Evolutionary conservation across 1,284 basidiomycete genomes (phyloP), one percentile per base, ranked within the genome.

Genomic region (Cutaneotrichosporon mucoides): DNA sequence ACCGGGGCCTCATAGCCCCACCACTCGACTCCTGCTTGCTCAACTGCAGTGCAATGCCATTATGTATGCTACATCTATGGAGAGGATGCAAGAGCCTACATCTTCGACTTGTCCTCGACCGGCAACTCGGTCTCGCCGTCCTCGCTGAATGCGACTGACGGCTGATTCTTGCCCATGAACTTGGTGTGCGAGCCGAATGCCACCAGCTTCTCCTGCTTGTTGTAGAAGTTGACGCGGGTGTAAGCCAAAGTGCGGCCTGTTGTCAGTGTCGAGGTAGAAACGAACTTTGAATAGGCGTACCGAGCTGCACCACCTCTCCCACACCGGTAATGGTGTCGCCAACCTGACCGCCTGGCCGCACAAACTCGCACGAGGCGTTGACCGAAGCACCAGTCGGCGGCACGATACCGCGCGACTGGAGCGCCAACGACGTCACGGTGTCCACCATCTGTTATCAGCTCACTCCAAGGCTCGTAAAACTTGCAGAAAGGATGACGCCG

Each of bases 141-240:
- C 16, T 57, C 47, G 24, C 62, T 65, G 61, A 76, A 76, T 3
- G 38, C 35, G 4, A 63, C 65, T 6, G 56, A 58, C 6, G 66
- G 64, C 24, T 61, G 63, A 43, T 63, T 65, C 10, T 66, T 63
- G 57, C 69, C 73, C 68, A 79, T 71, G 43, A 72, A 68, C 62
- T 79, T 79, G 16, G 77, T 79, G 66, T 79, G 77, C 45, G 64
- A 68, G 10, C 76, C 77, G 60, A 71, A 76, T 5, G 77, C 77
- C n/a, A 77, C 71, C 9, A 78, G 53, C 61, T 73, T 73, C 35
- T 68, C 62, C n/a, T 71, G 62, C 24, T 61, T 44, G 37, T 68
- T 66, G 60, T 67, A 75, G 56, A 76, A 76, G 36, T 67, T 68
- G 57, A 75, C 71, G 54, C 70, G 57, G 4, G 75, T 75, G 52